Conservation (phyloP, 2,329 filamentous ascomycete genomes). For the Verticillium klebahnii region DNA sequence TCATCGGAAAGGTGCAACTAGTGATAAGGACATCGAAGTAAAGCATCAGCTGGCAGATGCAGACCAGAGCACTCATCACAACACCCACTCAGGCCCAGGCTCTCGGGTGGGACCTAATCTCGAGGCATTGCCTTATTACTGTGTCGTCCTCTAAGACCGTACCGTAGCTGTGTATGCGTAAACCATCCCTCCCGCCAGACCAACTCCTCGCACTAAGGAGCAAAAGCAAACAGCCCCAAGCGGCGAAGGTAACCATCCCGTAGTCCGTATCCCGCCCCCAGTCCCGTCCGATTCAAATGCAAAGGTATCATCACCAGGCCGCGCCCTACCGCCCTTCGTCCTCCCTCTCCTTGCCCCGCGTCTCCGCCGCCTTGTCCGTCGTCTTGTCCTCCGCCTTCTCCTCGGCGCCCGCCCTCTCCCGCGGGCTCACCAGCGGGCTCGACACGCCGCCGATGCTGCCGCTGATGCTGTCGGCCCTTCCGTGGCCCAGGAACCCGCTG, state of each 20-base stretch:
- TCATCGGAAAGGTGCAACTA: too few relatives aligned
- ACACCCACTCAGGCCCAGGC: too few relatives aligned
- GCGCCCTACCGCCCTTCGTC: neutral
- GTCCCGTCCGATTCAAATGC: neutral
- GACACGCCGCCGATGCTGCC: conserved; percentile 64
- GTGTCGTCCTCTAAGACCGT: neutral
- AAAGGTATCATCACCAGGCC: neutral
- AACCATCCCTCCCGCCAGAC: neutral
- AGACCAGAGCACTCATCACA: too few relatives aligned
- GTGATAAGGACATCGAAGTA: too few relatives aligned
- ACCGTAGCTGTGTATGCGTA: neutral
- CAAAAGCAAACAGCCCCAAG: neutral
- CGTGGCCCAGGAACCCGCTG: conserved; percentile 73
- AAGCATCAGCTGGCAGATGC: too few relatives aligned
- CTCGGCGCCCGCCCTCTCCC: conserved; percentile 22
- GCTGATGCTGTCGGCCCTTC: conserved; percentile 74
- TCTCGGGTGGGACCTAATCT: too few relatives aligned
- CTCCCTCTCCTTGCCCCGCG: neutral
- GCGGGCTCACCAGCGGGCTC: conserved; percentile 59
- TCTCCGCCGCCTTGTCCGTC: neutral
- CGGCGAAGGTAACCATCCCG: neutral
- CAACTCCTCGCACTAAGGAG: neutral
- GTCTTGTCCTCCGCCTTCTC: conserved; percentile 21
- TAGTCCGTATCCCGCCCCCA: neutral
- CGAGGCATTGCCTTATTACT: neutral